Conservation (phyloP, 129 eudicot species). For the Heracleum sosnowskyi region DNA sequence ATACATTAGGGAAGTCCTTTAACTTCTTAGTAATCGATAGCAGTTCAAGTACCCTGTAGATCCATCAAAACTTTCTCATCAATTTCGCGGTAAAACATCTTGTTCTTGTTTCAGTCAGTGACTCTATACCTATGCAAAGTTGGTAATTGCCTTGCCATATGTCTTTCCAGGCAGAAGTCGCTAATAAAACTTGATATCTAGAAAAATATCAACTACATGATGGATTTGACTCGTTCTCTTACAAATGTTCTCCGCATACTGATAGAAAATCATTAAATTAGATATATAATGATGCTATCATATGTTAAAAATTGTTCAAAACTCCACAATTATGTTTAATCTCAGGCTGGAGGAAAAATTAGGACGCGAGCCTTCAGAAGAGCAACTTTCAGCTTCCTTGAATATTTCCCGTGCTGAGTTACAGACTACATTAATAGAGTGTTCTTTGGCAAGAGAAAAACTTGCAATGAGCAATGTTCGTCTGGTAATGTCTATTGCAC, state of each 20-base stretch:
- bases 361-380: conserved; percentile 84
- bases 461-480: conserved; percentile 91
- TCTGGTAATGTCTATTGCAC: conserved; percentile 92
- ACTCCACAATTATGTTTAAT: neutral
- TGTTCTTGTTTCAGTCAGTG: neutral
- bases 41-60: neutral
- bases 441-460: conserved; percentile 89
- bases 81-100: neutral
- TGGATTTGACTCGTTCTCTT: neutral
- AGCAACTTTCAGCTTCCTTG: conserved; percentile 71
- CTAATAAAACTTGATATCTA: neutral
- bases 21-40: neutral
- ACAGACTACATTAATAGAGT: conserved; percentile 63
- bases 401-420: conserved; percentile 57
- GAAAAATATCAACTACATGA: neutral
- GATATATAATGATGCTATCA: neutral
- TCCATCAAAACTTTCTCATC: neutral
- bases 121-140: neutral
- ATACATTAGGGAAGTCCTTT: neutral
- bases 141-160: neutral
- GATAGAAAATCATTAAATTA: neutral
- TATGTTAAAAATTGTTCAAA: neutral
- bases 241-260: neutral
- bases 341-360: conserved; percentile 70
- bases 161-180: neutral